A percentile compares a stretch with the other conserved stretches of the same genome.
phyloP scores from a whole-genome alignment of 1,139 yeast species.

The Candida albicans region DNA sequence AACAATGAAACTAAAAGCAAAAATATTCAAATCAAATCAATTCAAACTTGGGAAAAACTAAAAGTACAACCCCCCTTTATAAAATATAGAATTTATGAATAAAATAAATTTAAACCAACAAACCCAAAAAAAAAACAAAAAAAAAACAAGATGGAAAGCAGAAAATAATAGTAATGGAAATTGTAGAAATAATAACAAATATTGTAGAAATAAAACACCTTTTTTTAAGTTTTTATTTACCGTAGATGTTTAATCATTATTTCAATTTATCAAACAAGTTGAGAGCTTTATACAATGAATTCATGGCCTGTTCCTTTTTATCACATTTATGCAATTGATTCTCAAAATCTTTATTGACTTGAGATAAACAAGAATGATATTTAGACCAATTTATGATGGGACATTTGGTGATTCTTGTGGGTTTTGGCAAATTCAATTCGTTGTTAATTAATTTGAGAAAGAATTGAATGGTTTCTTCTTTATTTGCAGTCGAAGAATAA shows the following conservation, averaged over 20 bases:
- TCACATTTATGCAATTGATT: constrained; percentile 7
- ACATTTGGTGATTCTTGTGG: constrained; percentile 32
- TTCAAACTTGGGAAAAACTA: too few species aligned
- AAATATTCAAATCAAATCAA: too few species aligned
- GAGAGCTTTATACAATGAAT: constrained; percentile 28
- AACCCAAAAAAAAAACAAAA: neutral
- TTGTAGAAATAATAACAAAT: neutral
- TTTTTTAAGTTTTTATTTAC: neutral
- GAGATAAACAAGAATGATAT: constrained; percentile 22
- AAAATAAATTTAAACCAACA: too few species aligned
- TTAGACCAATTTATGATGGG: constrained; percentile 42
- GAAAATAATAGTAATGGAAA: neutral
- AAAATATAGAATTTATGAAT: too few species aligned
- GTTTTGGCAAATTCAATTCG: constrained; percentile 38
- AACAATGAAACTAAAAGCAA: too few species aligned
- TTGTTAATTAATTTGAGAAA: constrained; percentile 31
- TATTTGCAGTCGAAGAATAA: constrained; percentile 17
- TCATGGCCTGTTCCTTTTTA: constrained; percentile 16
- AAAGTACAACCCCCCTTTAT: too few species aligned
- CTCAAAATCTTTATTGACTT: constrained; percentile 16
- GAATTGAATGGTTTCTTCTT: constrained; percentile 29
- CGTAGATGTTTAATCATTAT: neutral
- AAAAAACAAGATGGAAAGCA: neutral
- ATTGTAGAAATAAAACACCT: neutral
- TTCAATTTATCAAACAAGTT: constrained; percentile 21